These are phyloP conservation scores for Pseudogymnoascus destructans DNA, from an alignment of 2,329 filamentous ascomycete genomes.

Conservation along the genomic window DNA sequence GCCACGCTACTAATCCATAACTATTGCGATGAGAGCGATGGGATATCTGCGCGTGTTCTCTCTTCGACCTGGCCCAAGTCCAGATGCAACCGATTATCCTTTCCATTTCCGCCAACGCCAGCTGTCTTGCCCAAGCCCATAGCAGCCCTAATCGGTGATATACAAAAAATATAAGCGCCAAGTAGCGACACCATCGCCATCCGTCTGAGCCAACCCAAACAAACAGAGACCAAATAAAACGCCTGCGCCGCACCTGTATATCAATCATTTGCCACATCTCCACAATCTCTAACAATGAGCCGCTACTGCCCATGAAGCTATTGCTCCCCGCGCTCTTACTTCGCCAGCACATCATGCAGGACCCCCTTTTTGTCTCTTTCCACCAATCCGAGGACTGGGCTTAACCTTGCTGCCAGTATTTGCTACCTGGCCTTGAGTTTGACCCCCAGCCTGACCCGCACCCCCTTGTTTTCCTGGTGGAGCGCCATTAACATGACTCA, in stretches of 20 bases:
- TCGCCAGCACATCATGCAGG: conserved; percentile 15
- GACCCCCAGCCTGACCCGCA: conserved; percentile 21
- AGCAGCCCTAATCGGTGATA: conserved; percentile 8
- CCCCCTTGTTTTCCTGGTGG: conserved; percentile 18
- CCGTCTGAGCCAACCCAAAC: conserved; percentile 4
- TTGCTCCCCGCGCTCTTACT: neutral
- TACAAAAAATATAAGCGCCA: conserved; percentile 8
- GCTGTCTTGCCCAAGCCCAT: conserved; percentile 5
- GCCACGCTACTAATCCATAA: conserved; percentile 7
- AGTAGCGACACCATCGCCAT: conserved; percentile 7
- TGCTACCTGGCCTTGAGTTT: neutral
- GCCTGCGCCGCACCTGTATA: conserved; percentile 5
- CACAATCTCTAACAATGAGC: neutral
- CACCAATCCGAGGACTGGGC: conserved; percentile 29
- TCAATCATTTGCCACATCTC: neutral
- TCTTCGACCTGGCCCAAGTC: neutral
- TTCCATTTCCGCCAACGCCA: conserved; percentile 6
- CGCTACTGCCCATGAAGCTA: neutral
- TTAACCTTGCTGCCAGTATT: conserved; percentile 22
- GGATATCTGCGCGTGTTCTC: conserved; percentile 1
- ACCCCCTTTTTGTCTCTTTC: conserved; percentile 28
- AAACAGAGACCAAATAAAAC: conserved; percentile 6
- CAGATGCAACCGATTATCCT: conserved; percentile 1
- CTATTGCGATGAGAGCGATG: conserved; percentile 1
- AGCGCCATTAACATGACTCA: conserved; percentile 22